phyloP scores from a whole-genome alignment of 495 filamentous ascomycete genomes.

The Polyplosphaeria fusca region DNA sequence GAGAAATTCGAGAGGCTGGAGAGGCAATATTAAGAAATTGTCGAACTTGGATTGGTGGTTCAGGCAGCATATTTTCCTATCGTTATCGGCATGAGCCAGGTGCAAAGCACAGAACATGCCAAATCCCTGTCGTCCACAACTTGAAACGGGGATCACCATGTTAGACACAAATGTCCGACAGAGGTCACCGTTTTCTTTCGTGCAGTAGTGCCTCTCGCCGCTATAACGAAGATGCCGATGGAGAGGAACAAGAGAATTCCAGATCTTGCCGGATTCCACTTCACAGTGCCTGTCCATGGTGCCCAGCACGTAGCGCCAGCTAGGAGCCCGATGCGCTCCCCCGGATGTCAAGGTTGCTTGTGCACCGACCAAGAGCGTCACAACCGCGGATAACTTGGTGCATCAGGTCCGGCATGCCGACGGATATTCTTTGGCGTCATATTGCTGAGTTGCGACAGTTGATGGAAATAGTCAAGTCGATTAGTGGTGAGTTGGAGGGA shows the following conservation, averaged over 20 bases:
- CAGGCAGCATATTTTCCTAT: conserved; percentile 24
- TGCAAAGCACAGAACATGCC: conserved; percentile 10
- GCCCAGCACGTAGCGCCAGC: too few species aligned
- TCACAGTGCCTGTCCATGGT: too few species aligned
- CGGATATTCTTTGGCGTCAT: not conserved
- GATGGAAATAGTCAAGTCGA: not conserved
- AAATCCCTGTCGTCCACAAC: conserved; percentile 4
- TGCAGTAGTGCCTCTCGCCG: conserved; percentile 12
- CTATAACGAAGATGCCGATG: too few species aligned
- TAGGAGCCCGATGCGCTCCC: conserved; percentile 15
- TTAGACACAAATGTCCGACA: conserved; percentile 19
- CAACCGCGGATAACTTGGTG: too few species aligned
- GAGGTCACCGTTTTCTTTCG: conserved; percentile 18
- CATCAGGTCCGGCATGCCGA: not conserved
- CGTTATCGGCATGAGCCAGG: conserved; percentile 17
- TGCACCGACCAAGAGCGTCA: too few species aligned
- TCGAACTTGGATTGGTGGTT: too few species aligned
- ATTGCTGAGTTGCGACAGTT: not conserved
- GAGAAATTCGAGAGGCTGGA: too few species aligned
- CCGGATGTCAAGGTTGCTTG: conserved; percentile 10
- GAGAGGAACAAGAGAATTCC: too few species aligned
- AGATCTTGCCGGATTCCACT: too few species aligned
- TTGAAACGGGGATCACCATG: conserved; percentile 22
- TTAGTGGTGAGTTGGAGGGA: not conserved
- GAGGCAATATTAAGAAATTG: too few species aligned